A percentile compares a stretch with the other conserved stretches of the same genome.
Evolutionary conservation across 352 stramenopile species (phyloP).

Genomic region (Phytophthora aleatoria): DNA sequence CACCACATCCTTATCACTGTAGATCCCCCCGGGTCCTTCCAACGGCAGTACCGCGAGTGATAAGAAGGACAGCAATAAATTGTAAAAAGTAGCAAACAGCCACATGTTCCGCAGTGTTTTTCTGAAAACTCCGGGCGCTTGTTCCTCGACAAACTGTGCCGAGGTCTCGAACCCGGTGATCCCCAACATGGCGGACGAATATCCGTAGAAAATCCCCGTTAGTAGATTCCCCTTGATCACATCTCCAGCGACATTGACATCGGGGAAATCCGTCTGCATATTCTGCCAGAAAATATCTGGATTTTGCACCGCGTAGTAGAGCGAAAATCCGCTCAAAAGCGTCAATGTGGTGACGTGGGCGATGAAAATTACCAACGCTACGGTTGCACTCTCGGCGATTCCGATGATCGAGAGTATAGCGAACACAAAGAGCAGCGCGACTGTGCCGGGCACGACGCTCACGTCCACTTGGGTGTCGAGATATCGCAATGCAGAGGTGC

Average conservation of each 20-base stretch:
- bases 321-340: constrained; percentile 61
- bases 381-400: constrained; percentile 85
- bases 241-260: constrained; percentile 39
- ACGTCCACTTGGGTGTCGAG: constrained; percentile 60
- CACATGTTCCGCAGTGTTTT: constrained; percentile 88
- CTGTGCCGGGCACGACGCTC: constrained; percentile 46
- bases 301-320: constrained; percentile 69
- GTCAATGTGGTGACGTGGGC: constrained; percentile 82
- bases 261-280: constrained; percentile 67
- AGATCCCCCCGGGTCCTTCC: constrained; percentile 62
- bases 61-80: constrained; percentile 85
- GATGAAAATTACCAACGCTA: constrained; percentile 88
- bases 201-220: constrained; percentile 81
- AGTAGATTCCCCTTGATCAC: constrained; percentile 60
- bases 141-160: constrained; percentile 92
- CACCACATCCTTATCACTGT: constrained; percentile 70
- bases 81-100: constrained; percentile 86
- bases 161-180: constrained; percentile 92
- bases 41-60: constrained; percentile 82
- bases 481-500: constrained; percentile 65
- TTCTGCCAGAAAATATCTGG: constrained; percentile 66
- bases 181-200: constrained; percentile 87
- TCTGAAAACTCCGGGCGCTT: constrained; percentile 83
- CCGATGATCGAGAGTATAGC: constrained; percentile 82
- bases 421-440: constrained; percentile 81